Percentiles rank a stretch among this genome's conserved stretches.
Conservation (phyloP, 257 asterid species). For the Solanum chiquidenum region DNA sequence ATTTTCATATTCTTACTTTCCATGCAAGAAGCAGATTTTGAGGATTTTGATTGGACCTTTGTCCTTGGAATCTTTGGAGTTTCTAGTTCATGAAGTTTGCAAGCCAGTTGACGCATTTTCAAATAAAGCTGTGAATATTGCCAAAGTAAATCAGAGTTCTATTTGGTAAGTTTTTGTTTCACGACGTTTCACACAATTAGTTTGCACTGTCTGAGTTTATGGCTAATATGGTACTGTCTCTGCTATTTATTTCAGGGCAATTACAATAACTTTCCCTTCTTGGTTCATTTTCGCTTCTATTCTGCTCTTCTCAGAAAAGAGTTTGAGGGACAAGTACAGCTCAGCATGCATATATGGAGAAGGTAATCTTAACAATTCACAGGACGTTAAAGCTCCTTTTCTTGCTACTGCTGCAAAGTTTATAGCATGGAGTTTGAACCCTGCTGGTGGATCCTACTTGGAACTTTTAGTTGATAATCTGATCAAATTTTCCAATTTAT, state of each 20-base stretch:
- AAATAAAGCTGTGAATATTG: slow-evolving; percentile 22
- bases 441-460: slow-evolving; percentile 32
- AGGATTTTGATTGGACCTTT: slow-evolving; percentile 52
- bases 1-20: slow-evolving; percentile 64
- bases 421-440: slow-evolving; percentile 65
- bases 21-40: slow-evolving; percentile 30
- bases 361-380: slow-evolving; percentile 7
- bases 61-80: slow-evolving; percentile 36
- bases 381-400: slow-evolving; percentile 19
- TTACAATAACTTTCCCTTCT: slow-evolving; percentile 55
- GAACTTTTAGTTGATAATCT: slow-evolving; percentile 30
- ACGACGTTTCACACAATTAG: not conserved
- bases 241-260: slow-evolving; percentile 37
- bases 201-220: slow-evolving; percentile 9
- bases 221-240: not conserved
- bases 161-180: slow-evolving; percentile 39
- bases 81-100: slow-evolving; percentile 29
- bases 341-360: slow-evolving; percentile 7
- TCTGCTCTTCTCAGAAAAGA: slow-evolving; percentile 36
- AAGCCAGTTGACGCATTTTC: slow-evolving; percentile 18
- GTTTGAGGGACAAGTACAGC: slow-evolving; percentile 10
- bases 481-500: slow-evolving; percentile 27
- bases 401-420: slow-evolving; percentile 43
- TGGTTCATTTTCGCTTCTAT: slow-evolving; percentile 64
- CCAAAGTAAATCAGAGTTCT: slow-evolving; percentile 45